These are phyloP conservation scores for Penicillium paneum DNA, from an alignment of 2,329 filamentous ascomycete species.

Conservation along the genomic window DNA sequence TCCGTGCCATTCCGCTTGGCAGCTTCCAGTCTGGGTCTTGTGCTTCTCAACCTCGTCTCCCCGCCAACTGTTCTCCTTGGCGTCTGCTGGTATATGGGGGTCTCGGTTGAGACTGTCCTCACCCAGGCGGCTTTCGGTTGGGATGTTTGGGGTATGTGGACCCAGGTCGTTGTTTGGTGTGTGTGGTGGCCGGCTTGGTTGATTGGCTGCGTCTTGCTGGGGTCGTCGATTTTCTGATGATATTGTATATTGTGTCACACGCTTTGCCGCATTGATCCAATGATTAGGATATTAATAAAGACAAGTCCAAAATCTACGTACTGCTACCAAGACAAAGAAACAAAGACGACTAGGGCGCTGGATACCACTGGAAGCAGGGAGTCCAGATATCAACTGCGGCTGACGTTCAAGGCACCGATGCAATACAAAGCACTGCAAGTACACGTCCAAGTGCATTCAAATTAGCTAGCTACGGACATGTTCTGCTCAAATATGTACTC, in stretches of 20 bases:
- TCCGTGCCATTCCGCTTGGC: conserved; percentile 22
- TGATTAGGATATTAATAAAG: conserved; percentile 3
- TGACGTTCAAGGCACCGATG: neutral
- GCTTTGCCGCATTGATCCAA: neutral
- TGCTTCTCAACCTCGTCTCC: conserved; percentile 59
- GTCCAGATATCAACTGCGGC: neutral
- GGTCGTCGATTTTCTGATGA: conserved; percentile 33
- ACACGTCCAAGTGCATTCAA: neutral
- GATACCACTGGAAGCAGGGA: neutral
- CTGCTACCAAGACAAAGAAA: neutral
- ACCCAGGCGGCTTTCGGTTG: conserved; percentile 77
- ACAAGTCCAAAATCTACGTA: neutral
- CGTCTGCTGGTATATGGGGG: conserved; percentile 48
- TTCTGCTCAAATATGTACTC: neutral
- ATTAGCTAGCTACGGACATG: neutral
- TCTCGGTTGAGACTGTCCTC: conserved; percentile 58
- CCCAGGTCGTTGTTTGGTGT: conserved; percentile 85
- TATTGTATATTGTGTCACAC: neutral
- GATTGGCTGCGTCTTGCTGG: conserved; percentile 48
- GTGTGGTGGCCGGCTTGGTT: conserved; percentile 96
- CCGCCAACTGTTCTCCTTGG: conserved; percentile 57
- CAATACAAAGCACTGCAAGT: neutral
- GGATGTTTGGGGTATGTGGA: conserved; percentile 87
- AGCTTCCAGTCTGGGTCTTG: conserved; percentile 41
- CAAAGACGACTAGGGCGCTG: neutral